Base-by-base conservation (phyloP, 306 rosid genomes). In the Pachyrhizus erosus region DNA sequence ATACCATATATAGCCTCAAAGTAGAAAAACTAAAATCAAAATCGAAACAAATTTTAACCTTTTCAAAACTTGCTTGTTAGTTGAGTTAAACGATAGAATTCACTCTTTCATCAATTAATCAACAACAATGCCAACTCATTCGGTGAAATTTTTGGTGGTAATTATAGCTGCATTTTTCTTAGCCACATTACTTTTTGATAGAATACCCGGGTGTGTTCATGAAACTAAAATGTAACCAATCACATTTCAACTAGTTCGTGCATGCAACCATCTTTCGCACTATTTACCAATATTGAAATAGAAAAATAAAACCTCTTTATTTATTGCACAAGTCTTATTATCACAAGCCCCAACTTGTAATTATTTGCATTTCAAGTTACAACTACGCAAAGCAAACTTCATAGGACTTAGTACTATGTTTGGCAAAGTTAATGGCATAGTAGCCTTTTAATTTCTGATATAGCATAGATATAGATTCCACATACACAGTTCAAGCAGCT, bases 401-500 rank as follows among this genome's bases (percentile, higher is more conserved):
- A 83, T 8, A 17, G 58, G 49, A 11, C 24, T 20, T 14, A 8
- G 60, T 42, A 29, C 45, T 80, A 13, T 51, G 27, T 54, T 52
- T 39, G 68, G 52, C 15, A 10, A 24, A 5, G 31, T 81, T 48
- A 13, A 9, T 18, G 31, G 11, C 23, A 57, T 23, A 12, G 39
- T 72, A 46, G 34, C n/a, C 31, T 72, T 61, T 23, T n/a, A 39
- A 3, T 70, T 79, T 27, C 58, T 70, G 21, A 14, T 17, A 68
- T 11, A 46, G 80, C 57, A 73, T n/a, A 5, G 27, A 12, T 29
- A 73, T 60, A 75, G 58, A 57, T 77, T 77, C 55, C 43, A 42
- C 75, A 46, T 31, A 5, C 54, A 46, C 55, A 52, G 73, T 23
- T 94, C 91, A 94, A 79, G 89, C 97, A 64, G 90, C 90, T 55